These are phyloP conservation scores for Verticillium isaacii DNA, from an alignment of 2,329 filamentous ascomycete genomes.

Conservation along the genomic window DNA sequence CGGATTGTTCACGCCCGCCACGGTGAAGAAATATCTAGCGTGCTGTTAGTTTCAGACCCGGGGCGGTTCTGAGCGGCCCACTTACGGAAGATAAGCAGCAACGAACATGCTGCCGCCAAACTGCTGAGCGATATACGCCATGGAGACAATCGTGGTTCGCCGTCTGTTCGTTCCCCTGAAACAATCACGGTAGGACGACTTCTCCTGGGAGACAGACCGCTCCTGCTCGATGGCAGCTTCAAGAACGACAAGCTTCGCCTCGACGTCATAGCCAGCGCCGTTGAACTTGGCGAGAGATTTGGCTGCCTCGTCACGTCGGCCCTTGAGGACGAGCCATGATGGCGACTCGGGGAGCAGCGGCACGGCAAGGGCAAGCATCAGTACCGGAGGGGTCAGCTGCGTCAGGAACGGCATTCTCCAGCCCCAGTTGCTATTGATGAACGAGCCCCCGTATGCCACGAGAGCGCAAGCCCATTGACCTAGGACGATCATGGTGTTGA, in stretches of 20 bases:
- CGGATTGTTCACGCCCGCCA: constrained; percentile 30
- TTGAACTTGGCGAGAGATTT: constrained; percentile 26
- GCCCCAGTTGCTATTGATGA: constrained; percentile 5
- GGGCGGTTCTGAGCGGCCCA: constrained; percentile 10
- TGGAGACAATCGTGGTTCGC: constrained; percentile 50
- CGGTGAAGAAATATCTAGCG: constrained; percentile 27
- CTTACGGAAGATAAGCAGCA: constrained; percentile 19
- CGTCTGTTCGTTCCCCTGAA: constrained; percentile 42
- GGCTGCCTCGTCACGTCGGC: constrained; percentile 25
- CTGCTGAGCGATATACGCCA: constrained; percentile 61
- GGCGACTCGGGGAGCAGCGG: constrained; percentile 22
- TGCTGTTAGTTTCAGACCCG: constrained; percentile 29
- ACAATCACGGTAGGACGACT: constrained; percentile 41
- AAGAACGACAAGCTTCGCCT: constrained; percentile 20
- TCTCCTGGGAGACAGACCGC: constrained; percentile 23
- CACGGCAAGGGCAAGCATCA: background rate
- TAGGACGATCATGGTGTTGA: constrained; percentile 7
- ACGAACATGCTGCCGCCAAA: constrained; percentile 47
- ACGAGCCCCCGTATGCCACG: constrained; percentile 6
- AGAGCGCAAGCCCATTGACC: constrained; percentile 8
- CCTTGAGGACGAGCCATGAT: constrained; percentile 30
- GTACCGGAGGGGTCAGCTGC: constrained; percentile 1
- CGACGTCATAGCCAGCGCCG: constrained; percentile 16
- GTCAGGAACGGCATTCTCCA: constrained; percentile 6
- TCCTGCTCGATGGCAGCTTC: constrained; percentile 25